phyloP scores from a whole-genome alignment of 805 yeast species.

The Lachancea sp. region DNA sequence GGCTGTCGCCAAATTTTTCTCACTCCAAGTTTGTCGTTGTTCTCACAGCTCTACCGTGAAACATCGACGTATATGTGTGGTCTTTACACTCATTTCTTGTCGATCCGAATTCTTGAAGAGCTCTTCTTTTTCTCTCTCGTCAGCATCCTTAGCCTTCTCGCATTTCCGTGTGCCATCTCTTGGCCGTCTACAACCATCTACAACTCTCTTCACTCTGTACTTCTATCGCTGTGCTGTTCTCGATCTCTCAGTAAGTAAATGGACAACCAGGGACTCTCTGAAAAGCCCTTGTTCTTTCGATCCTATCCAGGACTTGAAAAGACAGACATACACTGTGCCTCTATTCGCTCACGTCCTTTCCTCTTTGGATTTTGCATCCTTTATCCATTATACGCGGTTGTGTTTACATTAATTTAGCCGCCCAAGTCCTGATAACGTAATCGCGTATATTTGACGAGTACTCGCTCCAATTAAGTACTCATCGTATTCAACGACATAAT shows the following conservation, averaged over 20 bases:
- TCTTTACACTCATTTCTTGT: neutral
- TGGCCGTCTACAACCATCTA: too few relatives aligned
- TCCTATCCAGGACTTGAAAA: too few relatives aligned
- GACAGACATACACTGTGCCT: too few relatives aligned
- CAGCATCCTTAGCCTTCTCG: neutral
- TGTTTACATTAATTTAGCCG: too few relatives aligned
- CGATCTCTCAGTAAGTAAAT: too few relatives aligned
- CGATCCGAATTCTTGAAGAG: neutral
- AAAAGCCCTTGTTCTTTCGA: neutral
- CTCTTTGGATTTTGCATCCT: neutral
- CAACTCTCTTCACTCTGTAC: too few relatives aligned
- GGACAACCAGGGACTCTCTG: too few relatives aligned
- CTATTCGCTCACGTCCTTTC: too few relatives aligned
- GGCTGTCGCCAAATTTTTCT: neutral
- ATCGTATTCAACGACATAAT: too few relatives aligned
- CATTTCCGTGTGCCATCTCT: neutral
- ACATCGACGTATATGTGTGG: neutral
- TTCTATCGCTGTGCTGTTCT: too few relatives aligned
- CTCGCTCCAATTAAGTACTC: too few relatives aligned
- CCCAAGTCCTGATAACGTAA: neutral
- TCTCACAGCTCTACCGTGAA: neutral
- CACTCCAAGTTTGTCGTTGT: neutral
- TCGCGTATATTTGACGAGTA: too few relatives aligned
- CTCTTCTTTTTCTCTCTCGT: neutral
- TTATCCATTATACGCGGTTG: neutral